Evolutionary conservation across 2,329 filamentous ascomycete species (phyloP).

Genomic region (Xylariomycetidae sp.): DNA sequence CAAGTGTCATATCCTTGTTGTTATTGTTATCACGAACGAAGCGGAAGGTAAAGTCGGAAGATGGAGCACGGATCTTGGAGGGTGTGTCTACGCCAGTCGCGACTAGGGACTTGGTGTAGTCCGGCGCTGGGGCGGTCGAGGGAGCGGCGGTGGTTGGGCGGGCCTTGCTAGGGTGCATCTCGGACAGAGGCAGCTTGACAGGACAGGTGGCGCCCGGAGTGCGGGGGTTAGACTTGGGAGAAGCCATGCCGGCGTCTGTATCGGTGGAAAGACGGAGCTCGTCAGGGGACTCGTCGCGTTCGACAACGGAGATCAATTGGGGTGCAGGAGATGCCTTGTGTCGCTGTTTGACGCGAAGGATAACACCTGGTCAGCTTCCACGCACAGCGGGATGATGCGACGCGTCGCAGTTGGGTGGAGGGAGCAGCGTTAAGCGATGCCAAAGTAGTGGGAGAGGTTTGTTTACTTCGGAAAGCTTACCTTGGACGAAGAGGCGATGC

Average conservation of each 20-base stretch:
- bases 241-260: slow-evolving; percentile 28
- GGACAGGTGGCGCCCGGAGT: slow-evolving; percentile 62
- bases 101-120: slow-evolving; percentile 46
- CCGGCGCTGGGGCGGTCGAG: slow-evolving; percentile 72
- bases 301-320: slow-evolving; percentile 34
- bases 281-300: slow-evolving; percentile 34
- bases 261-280: slow-evolving; percentile 18
- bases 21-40: slow-evolving; percentile 44
- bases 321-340: slow-evolving; percentile 24
- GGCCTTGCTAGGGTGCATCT: slow-evolving; percentile 87
- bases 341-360: no score
- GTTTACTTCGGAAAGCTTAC: slow-evolving; percentile 25
- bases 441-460: no score
- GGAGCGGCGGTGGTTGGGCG: slow-evolving; percentile 70
- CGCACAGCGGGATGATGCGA: no score
- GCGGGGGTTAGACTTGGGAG: slow-evolving; percentile 28
- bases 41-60: slow-evolving; percentile 61
- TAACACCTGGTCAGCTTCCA: no score
- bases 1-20: slow-evolving; percentile 45
- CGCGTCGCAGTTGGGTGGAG: no score
- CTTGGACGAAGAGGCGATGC: slow-evolving; percentile 34
- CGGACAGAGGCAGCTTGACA: slow-evolving; percentile 64
- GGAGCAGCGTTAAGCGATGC: no score
- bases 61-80: slow-evolving; percentile 49
- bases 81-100: no score